Conservation (phyloP, 1,284 basidiomycete species). For the Trichosporon inkin region DNA sequence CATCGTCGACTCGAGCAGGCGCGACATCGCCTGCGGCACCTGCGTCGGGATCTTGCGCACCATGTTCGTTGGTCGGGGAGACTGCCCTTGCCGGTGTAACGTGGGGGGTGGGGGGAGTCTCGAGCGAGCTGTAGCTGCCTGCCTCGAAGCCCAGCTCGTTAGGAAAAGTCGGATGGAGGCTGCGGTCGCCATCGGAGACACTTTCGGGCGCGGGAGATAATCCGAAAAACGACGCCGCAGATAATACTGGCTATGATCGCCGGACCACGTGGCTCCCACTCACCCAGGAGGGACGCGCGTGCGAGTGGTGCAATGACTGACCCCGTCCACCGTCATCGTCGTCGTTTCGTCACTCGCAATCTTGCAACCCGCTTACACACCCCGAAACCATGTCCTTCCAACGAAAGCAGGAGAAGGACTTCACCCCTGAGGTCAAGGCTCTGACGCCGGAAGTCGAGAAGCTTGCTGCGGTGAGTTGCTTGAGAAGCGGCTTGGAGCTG, state of each 20-base stretch:
- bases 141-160: not conserved
- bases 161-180: constrained; percentile 23
- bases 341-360: not conserved
- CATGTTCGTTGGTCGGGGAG: too few species aligned
- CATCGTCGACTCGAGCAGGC: constrained; percentile 69
- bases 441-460: constrained; percentile 52
- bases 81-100: constrained; percentile 14
- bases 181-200: constrained; percentile 2
- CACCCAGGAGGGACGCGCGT: constrained; percentile 16
- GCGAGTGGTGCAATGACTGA: constrained; percentile 5
- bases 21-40: constrained; percentile 81
- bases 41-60: constrained; percentile 78
- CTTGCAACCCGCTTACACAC: constrained; percentile 2
- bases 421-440: constrained; percentile 53
- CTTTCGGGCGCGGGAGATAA: constrained; percentile 4
- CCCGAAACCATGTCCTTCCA: constrained; percentile 38
- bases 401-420: constrained; percentile 58
- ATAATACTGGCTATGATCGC: constrained; percentile 10
- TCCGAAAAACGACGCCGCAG: not conserved
- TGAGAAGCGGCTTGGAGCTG: not conserved
- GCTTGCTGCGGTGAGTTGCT: constrained; percentile 49
- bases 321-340: constrained; percentile 1
- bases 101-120: not conserved
- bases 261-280: constrained; percentile 10
- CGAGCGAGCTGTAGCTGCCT: not conserved